phyloP scores from a whole-genome alignment of 2,329 filamentous ascomycete species.

The Aspergillus sp. region DNA sequence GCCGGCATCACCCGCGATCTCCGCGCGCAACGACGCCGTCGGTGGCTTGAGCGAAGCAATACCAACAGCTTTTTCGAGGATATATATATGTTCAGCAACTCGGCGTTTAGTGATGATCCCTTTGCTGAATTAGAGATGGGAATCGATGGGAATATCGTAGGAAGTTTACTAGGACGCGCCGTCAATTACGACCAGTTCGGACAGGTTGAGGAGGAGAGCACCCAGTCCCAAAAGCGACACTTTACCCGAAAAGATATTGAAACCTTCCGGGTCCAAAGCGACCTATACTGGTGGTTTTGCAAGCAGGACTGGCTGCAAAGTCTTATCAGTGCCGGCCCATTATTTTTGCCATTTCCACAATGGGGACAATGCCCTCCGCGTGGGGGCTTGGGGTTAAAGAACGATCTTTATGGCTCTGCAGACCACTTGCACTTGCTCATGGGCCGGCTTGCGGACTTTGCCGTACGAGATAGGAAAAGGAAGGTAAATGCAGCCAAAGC shows the following conservation, averaged over 20 bases:
- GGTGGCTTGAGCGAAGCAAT: conserved; percentile 32
- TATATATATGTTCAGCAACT: conserved; percentile 31
- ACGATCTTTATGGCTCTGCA: conserved; percentile 82
- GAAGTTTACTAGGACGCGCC: conserved; percentile 56
- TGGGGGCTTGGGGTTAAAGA: conserved; percentile 71
- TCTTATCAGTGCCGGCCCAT: conserved; percentile 77
- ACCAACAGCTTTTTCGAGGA: conserved; percentile 19
- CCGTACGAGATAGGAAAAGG: conserved; percentile 71
- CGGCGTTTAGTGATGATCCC: conserved; percentile 41
- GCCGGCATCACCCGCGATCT: conserved; percentile 69
- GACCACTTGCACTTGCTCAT: conserved; percentile 84
- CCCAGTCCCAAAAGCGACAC: conserved; percentile 27
- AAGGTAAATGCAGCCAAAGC: conserved; percentile 69
- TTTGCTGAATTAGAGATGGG: conserved; percentile 46
- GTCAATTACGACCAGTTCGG: conserved; percentile 61
- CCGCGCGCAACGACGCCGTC: conserved; percentile 60
- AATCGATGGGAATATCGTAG: conserved; percentile 59
- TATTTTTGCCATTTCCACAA: conserved; percentile 75
- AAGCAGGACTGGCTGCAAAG: conserved; percentile 94
- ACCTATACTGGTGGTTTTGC: conserved; percentile 93
- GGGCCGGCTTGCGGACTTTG: conserved; percentile 76
- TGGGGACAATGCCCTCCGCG: conserved; percentile 90
- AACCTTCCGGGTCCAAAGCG: conserved; percentile 75
- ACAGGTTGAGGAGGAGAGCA: conserved; percentile 41
- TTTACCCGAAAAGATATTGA: conserved; percentile 65